Conservation (phyloP, 1,284 basidiomycete species). For the Sanghuangporus baumii region DNA sequence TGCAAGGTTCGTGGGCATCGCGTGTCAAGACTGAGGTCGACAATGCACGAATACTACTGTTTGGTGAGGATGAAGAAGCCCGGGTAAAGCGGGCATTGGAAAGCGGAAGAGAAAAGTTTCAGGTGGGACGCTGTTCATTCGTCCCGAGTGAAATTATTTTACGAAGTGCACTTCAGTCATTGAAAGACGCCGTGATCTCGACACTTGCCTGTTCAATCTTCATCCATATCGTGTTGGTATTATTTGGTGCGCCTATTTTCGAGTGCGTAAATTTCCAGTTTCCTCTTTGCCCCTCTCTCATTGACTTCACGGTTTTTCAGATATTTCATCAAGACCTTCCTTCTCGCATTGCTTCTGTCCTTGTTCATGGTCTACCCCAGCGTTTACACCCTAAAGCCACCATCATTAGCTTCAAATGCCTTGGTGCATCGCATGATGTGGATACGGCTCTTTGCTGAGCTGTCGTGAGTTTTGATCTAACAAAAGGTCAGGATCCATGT, state of each 20-base stretch:
- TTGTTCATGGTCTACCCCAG: conserved; percentile 64
- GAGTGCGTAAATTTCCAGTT: conserved; percentile 36
- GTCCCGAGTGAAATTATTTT: neutral
- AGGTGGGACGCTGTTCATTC: conserved; percentile 21
- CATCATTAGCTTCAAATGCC: conserved; percentile 40
- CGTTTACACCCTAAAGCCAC: conserved; percentile 65
- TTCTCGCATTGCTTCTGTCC: conserved; percentile 65
- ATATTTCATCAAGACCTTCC: conserved; percentile 52
- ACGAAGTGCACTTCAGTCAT: conserved; percentile 29
- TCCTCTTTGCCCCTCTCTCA: conserved; percentile 8
- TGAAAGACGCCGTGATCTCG: conserved; percentile 45
- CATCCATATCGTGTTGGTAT: conserved; percentile 45
- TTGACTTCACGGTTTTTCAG: conserved; percentile 28
- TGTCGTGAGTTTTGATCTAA: conserved; percentile 50
- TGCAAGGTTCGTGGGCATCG: conserved; percentile 72
- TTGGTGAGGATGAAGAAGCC: conserved; percentile 21
- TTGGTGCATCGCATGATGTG: conserved; percentile 52
- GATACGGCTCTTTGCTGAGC: conserved; percentile 74
- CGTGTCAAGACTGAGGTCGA: conserved; percentile 55
- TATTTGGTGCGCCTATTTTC: conserved; percentile 73
- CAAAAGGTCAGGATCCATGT: neutral
- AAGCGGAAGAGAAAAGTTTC: conserved; percentile 27
- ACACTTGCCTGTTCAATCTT: conserved; percentile 47
- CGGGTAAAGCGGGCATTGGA: conserved; percentile 27
- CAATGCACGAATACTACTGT: conserved; percentile 18